Evolutionary conservation across 371 early-diverging fungal species (phyloP).

Genomic region (Saksenaea vasiformis): DNA sequence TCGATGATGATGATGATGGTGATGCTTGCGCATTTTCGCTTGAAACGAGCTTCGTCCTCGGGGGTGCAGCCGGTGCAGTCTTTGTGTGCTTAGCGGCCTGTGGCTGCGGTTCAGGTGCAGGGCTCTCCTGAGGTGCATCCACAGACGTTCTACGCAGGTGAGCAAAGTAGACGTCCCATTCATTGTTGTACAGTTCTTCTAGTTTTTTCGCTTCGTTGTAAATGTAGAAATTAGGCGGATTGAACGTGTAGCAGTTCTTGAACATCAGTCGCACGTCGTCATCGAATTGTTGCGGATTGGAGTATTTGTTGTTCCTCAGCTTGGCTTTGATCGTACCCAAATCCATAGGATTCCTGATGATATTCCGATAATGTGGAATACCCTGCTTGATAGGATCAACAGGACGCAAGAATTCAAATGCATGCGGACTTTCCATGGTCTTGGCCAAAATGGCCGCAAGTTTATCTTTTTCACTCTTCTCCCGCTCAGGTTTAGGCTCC

Average conservation of each 20-base stretch:
- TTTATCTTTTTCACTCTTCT: constrained; percentile 32
- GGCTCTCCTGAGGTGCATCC: constrained; percentile 19
- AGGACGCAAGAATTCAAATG: constrained; percentile 48
- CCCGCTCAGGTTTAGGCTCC: constrained; percentile 4
- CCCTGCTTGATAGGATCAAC: constrained; percentile 50
- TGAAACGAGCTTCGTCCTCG: not conserved
- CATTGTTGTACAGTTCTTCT: constrained; percentile 58
- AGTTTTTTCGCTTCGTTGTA: constrained; percentile 62
- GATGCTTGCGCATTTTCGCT: not conserved
- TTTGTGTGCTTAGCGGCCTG: constrained; percentile 10
- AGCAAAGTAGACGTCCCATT: constrained; percentile 55
- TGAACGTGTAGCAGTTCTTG: constrained; percentile 70
- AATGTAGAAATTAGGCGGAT: constrained; percentile 77
- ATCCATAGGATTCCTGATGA: constrained; percentile 97
- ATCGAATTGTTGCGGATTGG: constrained; percentile 44
- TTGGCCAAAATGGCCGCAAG: constrained; percentile 26
- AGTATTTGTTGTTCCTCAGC: constrained; percentile 43
- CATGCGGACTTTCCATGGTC: constrained; percentile 37
- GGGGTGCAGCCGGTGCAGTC: constrained; percentile 1
- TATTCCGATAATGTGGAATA: constrained; percentile 70
- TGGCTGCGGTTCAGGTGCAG: constrained; percentile 7
- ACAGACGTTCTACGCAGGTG: constrained; percentile 10
- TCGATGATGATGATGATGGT: constrained; percentile 2
- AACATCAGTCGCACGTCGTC: constrained; percentile 53
- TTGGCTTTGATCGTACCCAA: constrained; percentile 89